Base-by-base conservation (phyloP, 2,329 filamentous ascomycete species). In the Lasiodiplodia sp. region DNA sequence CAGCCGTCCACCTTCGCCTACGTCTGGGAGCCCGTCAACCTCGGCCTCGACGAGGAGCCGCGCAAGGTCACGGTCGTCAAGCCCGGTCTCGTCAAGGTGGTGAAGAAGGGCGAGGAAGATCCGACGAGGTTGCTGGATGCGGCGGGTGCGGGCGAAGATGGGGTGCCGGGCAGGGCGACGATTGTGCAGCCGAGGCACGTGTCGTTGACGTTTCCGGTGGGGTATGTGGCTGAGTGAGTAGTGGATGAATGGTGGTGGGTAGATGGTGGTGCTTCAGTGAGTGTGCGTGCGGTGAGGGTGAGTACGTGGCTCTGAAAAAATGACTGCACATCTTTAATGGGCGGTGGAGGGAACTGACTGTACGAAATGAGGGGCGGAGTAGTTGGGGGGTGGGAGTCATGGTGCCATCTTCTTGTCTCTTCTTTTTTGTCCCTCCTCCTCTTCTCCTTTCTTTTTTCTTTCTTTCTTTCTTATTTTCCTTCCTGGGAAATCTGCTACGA, bases 191-290 rank as follows among this genome's bases (percentile, higher is more conserved):
- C 60, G 21, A n/a, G n/a, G 31, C 60, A 64, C 12, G n/a, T 52
- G 1, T 23, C 60, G n/a, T 52, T 64, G 60, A 64, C 60, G 11
- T 64, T 64, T 23, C 28, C 44, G 44, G 60, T n/a, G 14, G 60
- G 60, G 21, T 23, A 34, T 21, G 23, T 47, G n/a, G 44, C 60
- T 25, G 52, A 34, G 52, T 25, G 52, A 34, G 52, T 18, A 8
- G 16, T 28, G 52, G 25, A 11, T 34, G 16, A 8, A 8, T 18
- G 3, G 23, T 18, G 3, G 23, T 23, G 23, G 23, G 21, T 53
- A 12, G 16, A 14, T 53, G n/a, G 23, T 53, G 25, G 23, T 16
- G 23, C 4, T 28, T 28, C 25, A 28, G 25, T 28, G 25, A n/a
- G n/a, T n/a, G n/a, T n/a, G n/a, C n/a, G n/a, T n/a, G n/a, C n/a